phyloP scores from a whole-genome alignment of 2,329 filamentous ascomycete genomes.

The Penicillium sp. region DNA sequence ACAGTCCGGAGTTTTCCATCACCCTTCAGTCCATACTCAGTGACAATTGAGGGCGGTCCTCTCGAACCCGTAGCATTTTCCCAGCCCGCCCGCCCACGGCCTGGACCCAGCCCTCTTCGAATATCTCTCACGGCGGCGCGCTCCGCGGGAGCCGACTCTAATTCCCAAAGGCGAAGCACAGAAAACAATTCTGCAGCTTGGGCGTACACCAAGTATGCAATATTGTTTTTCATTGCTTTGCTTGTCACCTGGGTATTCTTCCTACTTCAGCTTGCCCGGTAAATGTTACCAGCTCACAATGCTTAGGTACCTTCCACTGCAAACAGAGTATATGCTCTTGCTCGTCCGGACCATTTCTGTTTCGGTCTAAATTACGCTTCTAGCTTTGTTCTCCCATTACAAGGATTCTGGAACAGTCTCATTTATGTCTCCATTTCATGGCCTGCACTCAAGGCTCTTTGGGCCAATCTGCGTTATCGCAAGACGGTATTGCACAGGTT shows the following conservation, averaged over 20 bases:
- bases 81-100: neutral
- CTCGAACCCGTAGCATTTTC: neutral
- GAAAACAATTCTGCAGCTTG: constrained; percentile 40
- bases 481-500: neutral
- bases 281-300: neutral
- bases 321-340: constrained; percentile 72
- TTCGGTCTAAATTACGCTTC: constrained; percentile 68
- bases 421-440: constrained; percentile 74
- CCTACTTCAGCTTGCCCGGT: neutral
- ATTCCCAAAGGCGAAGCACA: constrained; percentile 17
- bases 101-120: neutral
- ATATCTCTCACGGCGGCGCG: neutral
- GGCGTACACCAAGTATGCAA: constrained; percentile 41
- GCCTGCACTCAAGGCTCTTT: constrained; percentile 55
- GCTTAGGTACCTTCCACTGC: constrained; percentile 65
- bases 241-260: constrained; percentile 41
- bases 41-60: constrained; percentile 32
- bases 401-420: constrained; percentile 81
- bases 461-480: constrained; percentile 4
- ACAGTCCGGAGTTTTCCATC: constrained; percentile 2
- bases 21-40: constrained; percentile 30
- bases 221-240: constrained; percentile 43
- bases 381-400: constrained; percentile 73
- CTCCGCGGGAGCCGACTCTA: constrained; percentile 1
- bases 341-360: constrained; percentile 54